Conservation (phyloP, 2,329 filamentous ascomycete species). For the Massarina eburnea region DNA sequence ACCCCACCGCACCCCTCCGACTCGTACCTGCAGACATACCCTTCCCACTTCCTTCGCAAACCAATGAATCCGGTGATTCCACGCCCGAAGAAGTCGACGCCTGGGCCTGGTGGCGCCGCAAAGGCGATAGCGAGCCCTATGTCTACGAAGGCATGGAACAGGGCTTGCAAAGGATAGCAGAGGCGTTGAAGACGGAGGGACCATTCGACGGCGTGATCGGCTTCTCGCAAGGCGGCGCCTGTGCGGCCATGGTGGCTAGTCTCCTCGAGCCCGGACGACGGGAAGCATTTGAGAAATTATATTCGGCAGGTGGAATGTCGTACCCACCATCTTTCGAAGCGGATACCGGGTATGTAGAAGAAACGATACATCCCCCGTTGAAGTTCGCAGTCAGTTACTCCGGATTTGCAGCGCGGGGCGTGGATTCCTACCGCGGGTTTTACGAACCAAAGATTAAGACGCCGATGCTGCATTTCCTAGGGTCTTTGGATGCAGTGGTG, state of each 20-base stretch:
- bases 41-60: conserved; percentile 47
- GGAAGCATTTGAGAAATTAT: conserved; percentile 51
- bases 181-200: conserved; percentile 28
- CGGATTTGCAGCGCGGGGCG: conserved; percentile 69
- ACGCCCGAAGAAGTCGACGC: conserved; percentile 62
- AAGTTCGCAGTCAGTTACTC: conserved; percentile 77
- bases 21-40: conserved; percentile 51
- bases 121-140: conserved; percentile 59
- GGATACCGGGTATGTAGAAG: conserved; percentile 29
- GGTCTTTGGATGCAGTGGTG: conserved; percentile 83
- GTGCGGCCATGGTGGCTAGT: conserved; percentile 71
- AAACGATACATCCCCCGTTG: conserved; percentile 54
- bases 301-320: conserved; percentile 47
- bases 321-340: conserved; percentile 55
- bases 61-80: conserved; percentile 36
- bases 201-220: conserved; percentile 42
- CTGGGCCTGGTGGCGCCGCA: conserved; percentile 81
- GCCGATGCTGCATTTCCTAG: conserved; percentile 78
- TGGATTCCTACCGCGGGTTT: conserved; percentile 64
- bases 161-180: conserved; percentile 65
- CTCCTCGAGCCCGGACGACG: conserved; percentile 63
- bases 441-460: conserved; percentile 77
- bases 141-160: conserved; percentile 69
- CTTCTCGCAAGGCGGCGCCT: conserved; percentile 49
- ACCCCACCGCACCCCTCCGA: conserved; percentile 50